Base-by-base conservation (phyloP, 768 basidiomycete species). In the Sarcodon aspratus region DNA sequence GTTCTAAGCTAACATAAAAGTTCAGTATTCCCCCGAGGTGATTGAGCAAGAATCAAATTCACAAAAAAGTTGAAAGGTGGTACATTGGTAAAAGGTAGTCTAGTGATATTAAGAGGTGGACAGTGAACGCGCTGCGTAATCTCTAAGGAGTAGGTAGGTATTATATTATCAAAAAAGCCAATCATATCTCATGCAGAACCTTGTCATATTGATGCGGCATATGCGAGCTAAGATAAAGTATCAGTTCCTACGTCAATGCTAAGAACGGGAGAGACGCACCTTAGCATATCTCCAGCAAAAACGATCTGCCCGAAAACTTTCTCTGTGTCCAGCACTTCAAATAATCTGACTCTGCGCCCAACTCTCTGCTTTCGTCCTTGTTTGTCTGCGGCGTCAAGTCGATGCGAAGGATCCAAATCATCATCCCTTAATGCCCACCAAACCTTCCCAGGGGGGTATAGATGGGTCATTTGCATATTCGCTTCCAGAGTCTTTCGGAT, bases 401-500 rank as follows among this genome's bases (percentile, higher is more conserved):
- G 73, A 62, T 81, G 76, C 0, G 76, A 68, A 8, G 75, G 75
- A 48, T 82, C 78, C 18, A 90, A 60, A 61, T 87, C 82, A 44
- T 74, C 72, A 50, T 89, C 80, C 49, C 84, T 75, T 61, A 88
- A 69, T 6, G 81, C 87, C 87, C 86, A 89, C 33, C 86, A 70
- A 12, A 90, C 79, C 7, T 79, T 73, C 3, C 86, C 88, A 0
- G 88, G 83, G 10, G 87, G 87, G 52, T 76, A 88, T 61, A 87
- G 73, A 54, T 80, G 73, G 3, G 76, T 66, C 68, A 73, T 76
- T 45, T 78, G 61, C 87, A 91, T 90, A 51, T 85, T 88, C 42
- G 86, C 87, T 61, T 90, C 85, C 0, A 91, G 72, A 3, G 87
- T 89, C 69, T 86, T 90, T 42, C 88, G 78, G 50, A 85, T 75